Base-by-base conservation (phyloP, 768 basidiomycete species). In the Boletellus ananiceps region DNA sequence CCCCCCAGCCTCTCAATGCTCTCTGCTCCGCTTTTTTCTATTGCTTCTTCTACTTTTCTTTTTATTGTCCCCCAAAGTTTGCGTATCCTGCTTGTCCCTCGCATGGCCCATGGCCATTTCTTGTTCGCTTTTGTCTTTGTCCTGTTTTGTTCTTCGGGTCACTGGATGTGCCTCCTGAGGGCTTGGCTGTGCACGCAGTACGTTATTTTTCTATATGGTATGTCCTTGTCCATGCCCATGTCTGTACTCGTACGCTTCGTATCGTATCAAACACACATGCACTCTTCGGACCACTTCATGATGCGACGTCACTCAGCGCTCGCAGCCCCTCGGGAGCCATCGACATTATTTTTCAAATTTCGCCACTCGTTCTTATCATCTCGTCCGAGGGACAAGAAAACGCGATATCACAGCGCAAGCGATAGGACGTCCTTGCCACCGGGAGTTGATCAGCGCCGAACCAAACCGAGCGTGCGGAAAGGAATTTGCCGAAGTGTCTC, bases 171-270 rank as follows among this genome's bases (percentile, higher is more conserved):
- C 27, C 27, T 9, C 27, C 7, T 29, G 27, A 29, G 7, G 27
- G 4, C 27, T 9, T 29, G 29, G 29, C 29, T 3, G 29, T 11
- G 29, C 29, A 29, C 11, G 29, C 29, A 8, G 31, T 25, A 41
- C 40, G 21, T 44, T 47, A 47, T 47, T 15, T 29, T 29, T 39
- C 31, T 47, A 47, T 38, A 31, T 19, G 46, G 4, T 47, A 47
- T 47, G 40, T 47, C 39, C 39, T 47, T 14, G 32, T 33, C 32
- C 11, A 31, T 34, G 21, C 21, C 38, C 19, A 25, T 47, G 46
- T 34, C 15, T 51, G 41, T 40, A 51, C 27, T 29, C 38, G 35
- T 35, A 43, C 44, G 6, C 21, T 40, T 29, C 29, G 29, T 29
- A 9, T 29, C 29, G 29, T 29, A 9, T 8, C 29, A 29, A 11